Percentiles rank a stretch among this genome's conserved stretches.
phyloP scores from a whole-genome alignment of 1,139 yeast species.

The Hemisphaericaspora lyxosophila region DNA sequence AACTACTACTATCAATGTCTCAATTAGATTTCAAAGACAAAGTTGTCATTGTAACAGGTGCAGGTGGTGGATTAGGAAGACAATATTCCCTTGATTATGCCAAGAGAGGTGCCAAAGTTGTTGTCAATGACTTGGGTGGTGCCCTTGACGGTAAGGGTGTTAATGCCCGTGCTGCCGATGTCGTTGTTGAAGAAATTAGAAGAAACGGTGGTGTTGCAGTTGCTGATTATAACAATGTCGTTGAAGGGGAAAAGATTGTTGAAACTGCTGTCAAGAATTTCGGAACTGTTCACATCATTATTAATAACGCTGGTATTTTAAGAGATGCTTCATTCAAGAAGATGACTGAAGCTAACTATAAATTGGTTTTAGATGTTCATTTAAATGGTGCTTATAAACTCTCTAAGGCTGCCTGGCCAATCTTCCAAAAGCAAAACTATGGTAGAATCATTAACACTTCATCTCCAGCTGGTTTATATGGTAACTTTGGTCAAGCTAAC shows the following conservation, averaged over 20 bases:
- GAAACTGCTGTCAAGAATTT: conserved; percentile 83
- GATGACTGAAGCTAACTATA: conserved; percentile 80
- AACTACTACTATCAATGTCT: no score
- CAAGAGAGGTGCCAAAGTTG: conserved; percentile 85
- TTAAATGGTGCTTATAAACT: conserved; percentile 85
- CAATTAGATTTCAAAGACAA: conserved; percentile 63
- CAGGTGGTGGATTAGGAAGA: conserved; percentile 96
- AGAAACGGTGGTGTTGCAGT: conserved; percentile 82
- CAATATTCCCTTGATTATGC: conserved; percentile 88
- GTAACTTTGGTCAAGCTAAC: conserved; percentile 96
- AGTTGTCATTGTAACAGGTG: conserved; percentile 92
- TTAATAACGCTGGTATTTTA: conserved; percentile 94
- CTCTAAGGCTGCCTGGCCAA: conserved; percentile 91
- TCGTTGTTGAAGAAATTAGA: conserved; percentile 82
- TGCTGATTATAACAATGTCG: conserved; percentile 90
- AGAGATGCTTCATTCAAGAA: conserved; percentile 77
- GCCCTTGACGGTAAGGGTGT: conserved; percentile 70
- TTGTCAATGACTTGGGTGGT: conserved; percentile 93
- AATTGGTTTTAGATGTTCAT: conserved; percentile 81
- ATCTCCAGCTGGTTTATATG: conserved; percentile 95
- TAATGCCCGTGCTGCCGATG: conserved; percentile 74
- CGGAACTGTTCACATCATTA: conserved; percentile 85
- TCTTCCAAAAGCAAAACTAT: conserved; percentile 76
- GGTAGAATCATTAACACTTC: conserved; percentile 92
- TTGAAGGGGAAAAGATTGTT: conserved; percentile 82